Conservation (phyloP, 1,139 yeast species). For the Magnusiomyces ingens region DNA sequence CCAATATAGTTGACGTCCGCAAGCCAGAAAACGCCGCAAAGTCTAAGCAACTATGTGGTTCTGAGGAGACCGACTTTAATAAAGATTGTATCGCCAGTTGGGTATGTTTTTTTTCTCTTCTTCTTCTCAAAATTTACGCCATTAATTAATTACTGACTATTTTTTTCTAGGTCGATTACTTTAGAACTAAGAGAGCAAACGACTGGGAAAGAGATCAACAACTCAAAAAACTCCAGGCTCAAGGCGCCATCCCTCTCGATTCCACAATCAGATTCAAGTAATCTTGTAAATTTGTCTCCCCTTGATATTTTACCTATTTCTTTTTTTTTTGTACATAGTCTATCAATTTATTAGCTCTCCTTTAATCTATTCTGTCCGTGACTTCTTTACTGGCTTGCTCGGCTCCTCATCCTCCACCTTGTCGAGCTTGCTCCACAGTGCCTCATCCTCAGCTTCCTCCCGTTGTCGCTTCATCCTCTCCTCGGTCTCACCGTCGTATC, state of each 20-base stretch:
- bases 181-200: conserved; percentile 58
- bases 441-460: conserved; percentile 6
- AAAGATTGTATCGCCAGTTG: conserved; percentile 57
- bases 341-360: too few species aligned
- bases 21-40: conserved; percentile 27
- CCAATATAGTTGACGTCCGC: conserved; percentile 42
- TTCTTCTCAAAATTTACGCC: background rate
- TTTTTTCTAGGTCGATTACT: conserved; percentile 39
- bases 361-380: too few species aligned
- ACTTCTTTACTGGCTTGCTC: conserved; percentile 5
- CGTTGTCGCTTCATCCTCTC: conserved; percentile 4
- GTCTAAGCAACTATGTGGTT: conserved; percentile 36
- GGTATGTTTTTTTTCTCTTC: conserved; percentile 34
- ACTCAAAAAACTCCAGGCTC: conserved; percentile 46
- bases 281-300: background rate
- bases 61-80: conserved; percentile 43
- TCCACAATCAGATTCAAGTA: conserved; percentile 20
- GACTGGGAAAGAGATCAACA: conserved; percentile 49
- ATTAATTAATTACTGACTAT: conserved; percentile 2
- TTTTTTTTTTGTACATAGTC: background rate
- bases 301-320: too few species aligned
- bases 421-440: conserved; percentile 7
- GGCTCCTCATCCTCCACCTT: conserved; percentile 13
- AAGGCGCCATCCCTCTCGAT: conserved; percentile 36
- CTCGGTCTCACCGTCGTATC: conserved; percentile 1